Evolutionary conservation across 108 stramenopile genomes (phyloP), one percentile per base, ranked within the genome.

Genomic region (Nitzschia inconspicua): DNA sequence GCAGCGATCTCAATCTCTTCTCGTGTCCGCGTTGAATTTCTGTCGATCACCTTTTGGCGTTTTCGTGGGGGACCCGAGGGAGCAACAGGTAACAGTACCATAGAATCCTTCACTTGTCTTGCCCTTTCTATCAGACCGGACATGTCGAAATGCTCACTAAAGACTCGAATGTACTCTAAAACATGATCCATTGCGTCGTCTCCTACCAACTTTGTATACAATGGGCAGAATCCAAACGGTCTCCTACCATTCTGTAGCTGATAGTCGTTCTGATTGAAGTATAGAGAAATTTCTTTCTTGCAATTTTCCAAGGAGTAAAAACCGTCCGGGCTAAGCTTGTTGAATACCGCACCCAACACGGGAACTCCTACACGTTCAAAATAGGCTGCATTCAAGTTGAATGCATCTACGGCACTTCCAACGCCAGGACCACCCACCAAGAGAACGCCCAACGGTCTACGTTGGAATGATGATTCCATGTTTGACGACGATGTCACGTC

Each of bases 381-480:
- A 44, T 95, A 98, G 3, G 83, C 81, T 25, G 95, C 94, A 68
- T 97, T 96, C 24, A 98, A 67, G 67, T 98, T 98, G 82, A 82
- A 97, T 2, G 92, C 83, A 79, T 98, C 97, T 4, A 98, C 89
- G 4, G 97, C 96, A 65, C 89, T 88, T 25, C 97, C 97, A 11
- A 98, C 96, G 2, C 94, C 83, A 73, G 72, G 68, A 64, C 73
- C 76, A 61, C 91, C 82, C 71, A 96, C 61, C 47, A 91, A 54
- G 25, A 91, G 34, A 18, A 84, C 85, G 10, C 74, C 83, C 44
- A 53, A 63, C 2, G 83, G 83, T n/a, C 41, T 46, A 44, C 82
- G 61, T 0, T 40, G 3, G n/a, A n/a, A n/a, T 55, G 27, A 27
- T 18, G 59, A 20, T 29, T 19, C 0, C 4, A 7, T 22, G 18